Evolutionary conservation across 441 rosid genomes (phyloP), one percentile per base, ranked within the genome.

Genomic region (Gossypium aridum): DNA sequence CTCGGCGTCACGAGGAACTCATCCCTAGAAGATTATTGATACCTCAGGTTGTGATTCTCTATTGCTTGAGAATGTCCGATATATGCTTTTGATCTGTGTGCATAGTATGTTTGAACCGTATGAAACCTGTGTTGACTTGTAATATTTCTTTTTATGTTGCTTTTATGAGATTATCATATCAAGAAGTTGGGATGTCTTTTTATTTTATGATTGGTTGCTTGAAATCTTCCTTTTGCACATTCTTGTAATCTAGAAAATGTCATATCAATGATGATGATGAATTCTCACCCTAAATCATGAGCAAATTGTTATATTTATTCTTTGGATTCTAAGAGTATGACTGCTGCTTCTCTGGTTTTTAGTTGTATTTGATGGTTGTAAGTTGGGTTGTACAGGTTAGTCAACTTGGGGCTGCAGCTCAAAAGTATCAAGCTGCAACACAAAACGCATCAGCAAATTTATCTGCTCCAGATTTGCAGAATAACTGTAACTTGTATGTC

Each of bases 1-100:
- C 99, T 75, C 88, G 97, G 78, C 96, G 90, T 45, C 99, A 94
- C 76, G 99, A 96, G 82, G 99, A 96, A 83, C 98, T 96, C 55
- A 92, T 96, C 53, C 98, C 99, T 31, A 81, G 95, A 85, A 85
- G 93, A 80, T 87, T 94, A 77, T 83, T 96, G 83, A 87, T 92
- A 81, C 99, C 98, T 9, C 99, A 96, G 98, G 99, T 96, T 76
- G 61, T 63, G 26, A 14, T 65, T 71, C 64, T 70, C 2, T 55
- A 12, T 17, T 12, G 53, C 34, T 31, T 71, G 74, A 34, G 73
- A 70, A 54, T 53, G 26, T 31, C 43, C 4, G 2, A 51, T 25
- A n/a, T 26, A 49, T 53, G 47, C 17, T 69, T 7, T 14, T 51
- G 37, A 67, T 34, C 51, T 69, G 16, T 16, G 3, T 69, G 73